Percentiles rank a stretch among this genome's conserved stretches.
phyloP scores from a whole-genome alignment of 345 rosid genomes.

The Eucalyptus erythrocorys region DNA sequence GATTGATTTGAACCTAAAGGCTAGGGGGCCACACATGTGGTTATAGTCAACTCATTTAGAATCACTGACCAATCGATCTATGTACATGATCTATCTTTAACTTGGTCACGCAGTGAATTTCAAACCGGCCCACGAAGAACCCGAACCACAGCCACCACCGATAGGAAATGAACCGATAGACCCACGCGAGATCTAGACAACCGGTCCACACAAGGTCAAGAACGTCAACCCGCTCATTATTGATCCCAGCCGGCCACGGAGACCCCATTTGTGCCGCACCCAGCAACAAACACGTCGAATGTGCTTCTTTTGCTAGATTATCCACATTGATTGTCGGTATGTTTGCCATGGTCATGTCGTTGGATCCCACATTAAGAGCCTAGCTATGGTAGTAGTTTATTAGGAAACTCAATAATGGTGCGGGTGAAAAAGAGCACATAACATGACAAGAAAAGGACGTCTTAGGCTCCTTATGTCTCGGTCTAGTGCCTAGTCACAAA shows the following conservation, averaged over 20 bases:
- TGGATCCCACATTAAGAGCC: neutral
- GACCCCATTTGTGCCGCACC: neutral
- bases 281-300: neutral
- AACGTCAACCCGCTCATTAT: neutral
- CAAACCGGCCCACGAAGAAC: neutral
- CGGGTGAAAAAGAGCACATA: neutral
- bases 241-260: neutral
- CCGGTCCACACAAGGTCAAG: neutral
- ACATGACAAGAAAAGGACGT: neutral
- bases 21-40: neutral
- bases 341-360: neutral
- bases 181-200: neutral
- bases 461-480: neutral
- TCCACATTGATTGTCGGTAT: neutral
- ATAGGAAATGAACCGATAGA: neutral
- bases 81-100: neutral
- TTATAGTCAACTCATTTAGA: neutral
- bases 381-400: neutral
- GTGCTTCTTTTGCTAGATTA: neutral
- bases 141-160: neutral
- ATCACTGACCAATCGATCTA: neutral
- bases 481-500: neutral
- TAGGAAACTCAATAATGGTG: neutral
- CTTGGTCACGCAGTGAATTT: fast-evolving
- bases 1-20: neutral